A percentile compares a stretch with the other conserved stretches of the same genome.
phyloP scores from a whole-genome alignment of 73 alveolate genomes.

The Symbiodinium natans region DNA sequence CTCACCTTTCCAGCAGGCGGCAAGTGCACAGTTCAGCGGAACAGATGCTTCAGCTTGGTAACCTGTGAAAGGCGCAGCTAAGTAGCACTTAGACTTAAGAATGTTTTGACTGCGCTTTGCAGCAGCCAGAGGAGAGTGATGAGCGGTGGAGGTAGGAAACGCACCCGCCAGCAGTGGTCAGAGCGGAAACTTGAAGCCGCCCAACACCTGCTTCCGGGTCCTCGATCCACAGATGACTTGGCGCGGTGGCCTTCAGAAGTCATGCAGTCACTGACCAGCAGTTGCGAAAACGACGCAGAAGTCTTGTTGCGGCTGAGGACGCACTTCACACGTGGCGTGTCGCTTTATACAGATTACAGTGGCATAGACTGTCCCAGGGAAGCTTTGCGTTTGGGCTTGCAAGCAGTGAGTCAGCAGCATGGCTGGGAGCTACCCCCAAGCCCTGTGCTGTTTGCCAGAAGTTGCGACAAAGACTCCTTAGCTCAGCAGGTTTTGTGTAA shows the following conservation, averaged over 20 bases:
- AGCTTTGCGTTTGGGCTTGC: not conserved
- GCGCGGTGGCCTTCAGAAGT: not conserved
- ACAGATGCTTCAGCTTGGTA: too few species aligned
- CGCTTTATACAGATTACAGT: not conserved
- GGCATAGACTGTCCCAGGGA: conserved; percentile 22
- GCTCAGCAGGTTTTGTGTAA: not conserved
- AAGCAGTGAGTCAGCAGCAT: not conserved
- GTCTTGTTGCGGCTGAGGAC: not conserved
- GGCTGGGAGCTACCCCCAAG: not conserved
- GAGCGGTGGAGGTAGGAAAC: not conserved
- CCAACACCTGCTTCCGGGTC: not conserved
- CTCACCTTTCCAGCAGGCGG: too few species aligned
- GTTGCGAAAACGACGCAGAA: not conserved
- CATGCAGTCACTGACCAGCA: not conserved
- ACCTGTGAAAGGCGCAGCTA: too few species aligned
- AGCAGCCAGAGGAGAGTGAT: too few species aligned
- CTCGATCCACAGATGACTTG: not conserved
- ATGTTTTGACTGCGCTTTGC: too few species aligned
- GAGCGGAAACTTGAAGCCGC: not conserved
- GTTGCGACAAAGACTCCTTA: not conserved
- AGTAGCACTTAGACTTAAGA: too few species aligned
- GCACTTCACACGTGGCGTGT: not conserved
- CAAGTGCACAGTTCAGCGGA: too few species aligned
- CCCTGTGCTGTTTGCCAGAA: not conserved
- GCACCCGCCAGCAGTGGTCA: not conserved